Percentiles rank a stretch among this genome's conserved stretches.
Evolutionary conservation across 2,329 filamentous ascomycete genomes (phyloP).

Genomic region (Bipolaris bicolor): DNA sequence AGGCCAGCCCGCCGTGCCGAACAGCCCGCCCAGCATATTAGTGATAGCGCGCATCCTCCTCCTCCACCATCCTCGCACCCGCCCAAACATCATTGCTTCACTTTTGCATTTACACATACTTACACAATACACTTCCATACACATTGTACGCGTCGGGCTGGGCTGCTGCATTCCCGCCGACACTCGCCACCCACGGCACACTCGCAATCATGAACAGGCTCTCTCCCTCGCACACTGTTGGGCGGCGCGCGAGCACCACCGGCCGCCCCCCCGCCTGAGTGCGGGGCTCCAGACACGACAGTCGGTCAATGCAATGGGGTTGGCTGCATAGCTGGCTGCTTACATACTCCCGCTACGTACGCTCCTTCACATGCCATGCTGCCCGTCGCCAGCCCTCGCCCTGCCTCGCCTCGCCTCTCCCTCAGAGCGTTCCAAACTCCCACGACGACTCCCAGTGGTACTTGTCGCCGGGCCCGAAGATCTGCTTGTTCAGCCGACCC

Average conservation of each 20-base stretch:
- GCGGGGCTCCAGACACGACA: conserved; percentile 22
- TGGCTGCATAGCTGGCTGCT: conserved; percentile 10
- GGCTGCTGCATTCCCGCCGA: background rate
- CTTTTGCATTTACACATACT: background rate
- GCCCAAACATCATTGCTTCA: conserved; percentile 7
- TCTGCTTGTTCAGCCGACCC: conserved; percentile 40
- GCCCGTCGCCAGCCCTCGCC: background rate
- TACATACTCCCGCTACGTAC: conserved; percentile 5
- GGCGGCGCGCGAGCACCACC: conserved; percentile 10
- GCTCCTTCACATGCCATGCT: background rate
- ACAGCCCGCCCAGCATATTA: conserved; percentile 16
- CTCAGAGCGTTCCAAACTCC: conserved; percentile 38
- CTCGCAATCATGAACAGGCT: background rate
- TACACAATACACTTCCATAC: too few species aligned
- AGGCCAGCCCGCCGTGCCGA: conserved; percentile 23
- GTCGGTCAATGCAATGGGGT: conserved; percentile 7
- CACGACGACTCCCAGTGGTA: conserved; percentile 44
- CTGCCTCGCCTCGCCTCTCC: background rate
- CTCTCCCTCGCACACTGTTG: background rate
- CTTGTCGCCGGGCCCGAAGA: conserved; percentile 40
- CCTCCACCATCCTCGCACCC: background rate
- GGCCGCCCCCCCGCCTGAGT: conserved; percentile 15
- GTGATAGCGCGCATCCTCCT: background rate
- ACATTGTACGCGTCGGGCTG: background rate
- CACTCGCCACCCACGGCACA: conserved; percentile 3